phyloP scores from a whole-genome alignment of 371 early-diverging fungal species.

The Globomyces sp. region DNA sequence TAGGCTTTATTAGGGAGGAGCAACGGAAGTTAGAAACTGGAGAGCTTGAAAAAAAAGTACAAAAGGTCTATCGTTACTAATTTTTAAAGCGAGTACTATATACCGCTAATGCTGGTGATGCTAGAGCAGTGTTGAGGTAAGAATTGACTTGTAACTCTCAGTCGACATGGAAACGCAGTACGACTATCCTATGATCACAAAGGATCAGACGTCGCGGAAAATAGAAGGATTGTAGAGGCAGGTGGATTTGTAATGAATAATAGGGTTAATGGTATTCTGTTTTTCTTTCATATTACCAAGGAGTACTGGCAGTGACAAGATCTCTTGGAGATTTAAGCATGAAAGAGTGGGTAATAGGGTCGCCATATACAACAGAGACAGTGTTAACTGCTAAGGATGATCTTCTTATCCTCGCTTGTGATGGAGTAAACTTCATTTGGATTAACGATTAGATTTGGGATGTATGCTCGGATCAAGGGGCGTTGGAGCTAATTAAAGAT shows the following conservation, averaged over 20 bases:
- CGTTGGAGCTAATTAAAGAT: constrained; percentile 82
- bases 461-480: constrained; percentile 95
- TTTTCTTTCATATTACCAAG: constrained; percentile 26
- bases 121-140: constrained; percentile 86
- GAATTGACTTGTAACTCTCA: constrained; percentile 27
- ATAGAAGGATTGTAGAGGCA: constrained; percentile 81
- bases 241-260: constrained; percentile 97
- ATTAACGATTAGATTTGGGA: constrained; percentile 79
- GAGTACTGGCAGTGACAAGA: constrained; percentile 95
- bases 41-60: background rate
- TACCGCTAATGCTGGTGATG: constrained; percentile 96
- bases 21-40: constrained; percentile 26
- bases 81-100: constrained; percentile 74
- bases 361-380: constrained; percentile 91
- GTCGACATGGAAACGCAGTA: constrained; percentile 80
- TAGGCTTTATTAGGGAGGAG: constrained; percentile 69
- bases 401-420: constrained; percentile 93
- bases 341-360: constrained; percentile 94
- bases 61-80: constrained; percentile 11
- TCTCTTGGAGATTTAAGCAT: constrained; percentile 93
- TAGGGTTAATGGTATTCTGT: constrained; percentile 85
- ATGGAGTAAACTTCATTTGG: constrained; percentile 72
- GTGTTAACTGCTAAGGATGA: constrained; percentile 69
- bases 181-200: constrained; percentile 97
- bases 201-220: constrained; percentile 87